A percentile compares a stretch with the other conserved stretches of the same genome.
Evolutionary conservation across 1,284 basidiomycete species (phyloP).

Genomic region (Ustilago shanxiensis): DNA sequence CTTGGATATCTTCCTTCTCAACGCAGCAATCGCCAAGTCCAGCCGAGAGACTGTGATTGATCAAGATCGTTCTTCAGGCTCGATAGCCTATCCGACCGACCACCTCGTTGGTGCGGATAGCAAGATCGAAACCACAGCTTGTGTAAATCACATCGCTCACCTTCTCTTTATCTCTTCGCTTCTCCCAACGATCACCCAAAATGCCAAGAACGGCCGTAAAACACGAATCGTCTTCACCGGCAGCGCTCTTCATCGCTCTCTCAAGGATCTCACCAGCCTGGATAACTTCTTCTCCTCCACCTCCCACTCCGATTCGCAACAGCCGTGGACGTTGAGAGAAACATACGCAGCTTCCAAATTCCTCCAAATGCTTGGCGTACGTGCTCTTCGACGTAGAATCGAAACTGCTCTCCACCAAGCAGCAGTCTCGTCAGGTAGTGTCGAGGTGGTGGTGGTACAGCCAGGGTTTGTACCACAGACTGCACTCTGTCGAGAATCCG

Average conservation of each 20-base stretch:
- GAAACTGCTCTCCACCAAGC: constrained; percentile 6
- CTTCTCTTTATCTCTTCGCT: constrained; percentile 48
- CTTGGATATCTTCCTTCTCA: constrained; percentile 47
- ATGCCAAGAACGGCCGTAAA: constrained; percentile 28
- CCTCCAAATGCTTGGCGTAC: constrained; percentile 52
- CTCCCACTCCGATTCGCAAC: constrained; percentile 8
- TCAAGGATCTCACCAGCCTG: constrained; percentile 33
- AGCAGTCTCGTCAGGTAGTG: neutral
- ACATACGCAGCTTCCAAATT: constrained; percentile 53
- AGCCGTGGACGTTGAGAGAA: constrained; percentile 38
- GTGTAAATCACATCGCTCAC: constrained; percentile 52
- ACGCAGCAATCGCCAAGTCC: constrained; percentile 49
- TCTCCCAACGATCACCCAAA: constrained; percentile 20
- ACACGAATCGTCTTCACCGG: constrained; percentile 56
- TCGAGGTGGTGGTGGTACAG: constrained; percentile 47
- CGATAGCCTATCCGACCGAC: constrained; percentile 18
- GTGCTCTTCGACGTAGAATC: constrained; percentile 39
- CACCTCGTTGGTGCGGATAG: constrained; percentile 25
- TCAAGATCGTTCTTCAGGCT: constrained; percentile 13
- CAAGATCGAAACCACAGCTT: constrained; percentile 45
- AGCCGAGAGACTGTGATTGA: constrained; percentile 23
- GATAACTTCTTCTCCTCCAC: constrained; percentile 28
- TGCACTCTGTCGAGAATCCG: constrained; percentile 30
- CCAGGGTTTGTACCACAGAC: constrained; percentile 53
- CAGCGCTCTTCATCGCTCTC: constrained; percentile 39